A percentile compares a stretch with the other conserved stretches of the same genome.
phyloP scores from a whole-genome alignment of 192 early-diverging fungal genomes.

The Gamsiella multidivaricata region DNA sequence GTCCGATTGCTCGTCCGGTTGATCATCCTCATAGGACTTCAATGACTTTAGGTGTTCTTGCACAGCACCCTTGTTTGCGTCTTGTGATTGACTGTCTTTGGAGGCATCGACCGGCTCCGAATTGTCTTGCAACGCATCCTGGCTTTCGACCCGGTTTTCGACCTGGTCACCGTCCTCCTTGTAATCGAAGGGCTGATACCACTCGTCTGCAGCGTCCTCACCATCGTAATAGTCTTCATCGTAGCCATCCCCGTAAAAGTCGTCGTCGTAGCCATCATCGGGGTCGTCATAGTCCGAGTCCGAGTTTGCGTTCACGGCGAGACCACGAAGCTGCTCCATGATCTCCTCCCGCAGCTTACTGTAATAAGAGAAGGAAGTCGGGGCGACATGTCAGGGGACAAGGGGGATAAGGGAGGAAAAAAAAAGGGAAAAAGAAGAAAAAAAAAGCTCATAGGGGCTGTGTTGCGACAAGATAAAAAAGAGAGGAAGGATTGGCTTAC shows the following conservation, averaged over 20 bases:
- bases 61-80: too few species aligned
- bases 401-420: neutral
- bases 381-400: neutral
- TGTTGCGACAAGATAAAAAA: neutral
- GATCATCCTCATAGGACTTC: neutral
- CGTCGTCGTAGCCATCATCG: neutral
- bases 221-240: neutral
- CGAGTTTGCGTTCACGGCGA: slow-evolving; percentile 3
- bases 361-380: neutral
- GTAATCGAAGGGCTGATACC: neutral
- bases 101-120: too few species aligned
- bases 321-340: neutral
- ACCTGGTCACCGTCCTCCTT: neutral
- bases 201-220: neutral
- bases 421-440: too few species aligned
- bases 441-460: too few species aligned
- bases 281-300: neutral
- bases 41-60: too few species aligned
- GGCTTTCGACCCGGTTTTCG: too few species aligned
- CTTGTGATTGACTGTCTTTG: too few species aligned
- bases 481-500: neutral
- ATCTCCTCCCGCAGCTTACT: slow-evolving; percentile 15
- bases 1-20: too few species aligned
- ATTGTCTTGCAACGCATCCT: too few species aligned
- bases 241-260: neutral